These are phyloP conservation scores for Chrysanthemum makinoi DNA, from an alignment of 129 eudicot species.

Conservation along the genomic window DNA sequence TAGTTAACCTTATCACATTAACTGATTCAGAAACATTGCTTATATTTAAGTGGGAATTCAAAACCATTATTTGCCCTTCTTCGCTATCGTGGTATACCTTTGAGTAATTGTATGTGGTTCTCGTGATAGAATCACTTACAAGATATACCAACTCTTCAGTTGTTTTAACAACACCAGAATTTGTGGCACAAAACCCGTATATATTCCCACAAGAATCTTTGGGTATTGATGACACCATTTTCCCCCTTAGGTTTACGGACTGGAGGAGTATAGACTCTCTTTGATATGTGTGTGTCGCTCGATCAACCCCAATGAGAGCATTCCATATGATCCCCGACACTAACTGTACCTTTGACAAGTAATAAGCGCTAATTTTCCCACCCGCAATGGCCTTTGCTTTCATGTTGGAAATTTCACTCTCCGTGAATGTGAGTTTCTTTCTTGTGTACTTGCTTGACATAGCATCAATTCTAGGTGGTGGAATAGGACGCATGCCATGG, in stretches of 20 bases:
- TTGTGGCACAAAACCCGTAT: background rate
- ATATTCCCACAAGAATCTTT: conserved; percentile 25
- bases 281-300: background rate
- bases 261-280: conserved; percentile 20
- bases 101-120: conserved; percentile 1
- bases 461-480: background rate
- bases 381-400: background rate
- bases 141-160: background rate
- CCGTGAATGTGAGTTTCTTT: conserved; percentile 10
- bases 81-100: conserved; percentile 1
- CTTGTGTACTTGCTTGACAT: background rate
- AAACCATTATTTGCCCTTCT: conserved; percentile 21
- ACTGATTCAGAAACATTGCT: background rate
- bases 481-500: background rate
- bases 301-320: conserved; percentile 19
- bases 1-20: background rate
- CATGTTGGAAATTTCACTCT: conserved; percentile 7
- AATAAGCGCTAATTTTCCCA: background rate
- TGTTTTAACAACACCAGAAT: background rate
- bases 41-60: conserved; percentile 12
- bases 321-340: conserved; percentile 20
- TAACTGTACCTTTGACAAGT: conserved; percentile 21
- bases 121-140: background rate
- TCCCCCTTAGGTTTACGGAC: conserved; percentile 26
- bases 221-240: conserved; percentile 23